These are phyloP conservation scores for Cercospora zeina DNA, from an alignment of 2,329 filamentous ascomycete genomes.

Conservation along the genomic window DNA sequence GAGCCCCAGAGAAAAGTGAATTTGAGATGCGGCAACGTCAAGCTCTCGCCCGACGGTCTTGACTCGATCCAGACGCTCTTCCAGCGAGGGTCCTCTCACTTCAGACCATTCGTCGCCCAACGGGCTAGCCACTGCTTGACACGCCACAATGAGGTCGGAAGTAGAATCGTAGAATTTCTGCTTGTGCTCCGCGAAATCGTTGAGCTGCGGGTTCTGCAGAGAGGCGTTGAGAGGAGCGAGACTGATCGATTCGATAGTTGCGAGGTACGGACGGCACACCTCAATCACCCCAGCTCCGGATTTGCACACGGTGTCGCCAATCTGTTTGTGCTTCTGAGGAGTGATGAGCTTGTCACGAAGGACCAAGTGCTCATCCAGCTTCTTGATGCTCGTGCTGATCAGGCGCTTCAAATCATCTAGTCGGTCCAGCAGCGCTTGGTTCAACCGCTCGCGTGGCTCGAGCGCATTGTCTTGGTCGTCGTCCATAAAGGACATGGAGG, in stretches of 20 bases:
- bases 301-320: constrained; percentile 79
- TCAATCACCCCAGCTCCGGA: constrained; percentile 80
- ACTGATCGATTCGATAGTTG: constrained; percentile 88
- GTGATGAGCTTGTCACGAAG: constrained; percentile 80
- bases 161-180: constrained; percentile 92
- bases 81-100: constrained; percentile 82
- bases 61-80: constrained; percentile 80
- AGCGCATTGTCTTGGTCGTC: constrained; percentile 73
- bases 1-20: constrained; percentile 83
- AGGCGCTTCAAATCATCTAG: constrained; percentile 83
- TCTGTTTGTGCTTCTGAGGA: constrained; percentile 71
- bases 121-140: constrained; percentile 88
- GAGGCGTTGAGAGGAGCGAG: constrained; percentile 74
- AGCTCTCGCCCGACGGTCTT: constrained; percentile 74
- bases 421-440: constrained; percentile 74
- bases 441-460: constrained; percentile 73
- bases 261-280: constrained; percentile 84
- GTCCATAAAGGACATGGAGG: constrained; percentile 71
- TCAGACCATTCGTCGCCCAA: constrained; percentile 95
- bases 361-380: constrained; percentile 79
- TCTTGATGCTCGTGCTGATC: constrained; percentile 80
- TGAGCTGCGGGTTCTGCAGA: constrained; percentile 79
- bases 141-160: constrained; percentile 81
- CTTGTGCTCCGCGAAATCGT: constrained; percentile 86
- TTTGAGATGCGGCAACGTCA: constrained; percentile 81